Percentiles rank a stretch among this genome's conserved stretches.
These are phyloP conservation scores for Conticribra weissflogii DNA, from an alignment of 108 stramenopile species.

Conservation along the genomic window DNA sequence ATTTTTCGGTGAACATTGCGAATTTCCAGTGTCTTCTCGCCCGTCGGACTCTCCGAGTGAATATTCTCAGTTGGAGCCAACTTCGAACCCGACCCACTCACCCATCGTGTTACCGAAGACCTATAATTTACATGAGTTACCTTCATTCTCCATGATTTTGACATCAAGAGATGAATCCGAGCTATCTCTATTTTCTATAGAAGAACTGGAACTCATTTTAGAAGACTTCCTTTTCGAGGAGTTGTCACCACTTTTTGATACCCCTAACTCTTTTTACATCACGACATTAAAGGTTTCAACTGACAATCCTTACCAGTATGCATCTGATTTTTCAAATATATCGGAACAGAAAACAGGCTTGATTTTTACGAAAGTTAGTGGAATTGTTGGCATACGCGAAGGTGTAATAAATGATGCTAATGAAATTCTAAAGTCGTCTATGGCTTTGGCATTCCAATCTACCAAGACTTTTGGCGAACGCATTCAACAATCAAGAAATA, in stretches of 20 bases:
- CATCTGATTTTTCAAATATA: not conserved
- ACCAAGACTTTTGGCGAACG: not conserved
- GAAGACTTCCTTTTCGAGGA: not conserved
- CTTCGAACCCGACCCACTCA: not conserved
- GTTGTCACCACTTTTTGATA: not conserved
- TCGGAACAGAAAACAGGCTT: not conserved
- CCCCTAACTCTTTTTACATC: not conserved
- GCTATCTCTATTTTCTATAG: not conserved
- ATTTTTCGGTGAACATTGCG: not conserved
- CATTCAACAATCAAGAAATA: not conserved
- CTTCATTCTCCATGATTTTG: not conserved
- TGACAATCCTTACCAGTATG: not conserved
- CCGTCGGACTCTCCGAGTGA: not conserved
- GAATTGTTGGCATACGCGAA: not conserved
- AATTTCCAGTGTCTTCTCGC: not conserved
- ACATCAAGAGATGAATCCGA: not conserved
- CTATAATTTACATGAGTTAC: not conserved
- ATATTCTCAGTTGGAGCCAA: not conserved
- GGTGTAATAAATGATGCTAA: not conserved
- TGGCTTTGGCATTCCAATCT: not conserved
- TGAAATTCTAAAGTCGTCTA: not conserved
- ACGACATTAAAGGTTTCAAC: not conserved
- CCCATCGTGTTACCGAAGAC: not conserved
- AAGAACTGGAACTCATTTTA: not conserved
- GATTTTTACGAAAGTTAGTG: not conserved